Percentiles rank a stretch among this genome's conserved stretches.
phyloP scores from a whole-genome alignment of 495 filamentous ascomycete genomes.

The Aspergillus sparsus region DNA sequence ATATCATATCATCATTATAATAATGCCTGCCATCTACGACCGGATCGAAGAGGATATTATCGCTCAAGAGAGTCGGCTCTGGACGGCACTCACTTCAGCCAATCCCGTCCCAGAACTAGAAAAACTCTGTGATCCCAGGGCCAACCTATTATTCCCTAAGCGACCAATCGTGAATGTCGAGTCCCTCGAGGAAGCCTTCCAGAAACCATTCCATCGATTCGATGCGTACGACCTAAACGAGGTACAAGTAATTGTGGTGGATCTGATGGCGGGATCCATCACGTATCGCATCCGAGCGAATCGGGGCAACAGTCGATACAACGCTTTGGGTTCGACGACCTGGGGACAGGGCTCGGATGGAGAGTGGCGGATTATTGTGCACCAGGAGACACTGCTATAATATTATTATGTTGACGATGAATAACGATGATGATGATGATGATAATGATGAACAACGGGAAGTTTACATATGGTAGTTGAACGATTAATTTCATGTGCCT shows the following conservation, averaged over 20 bases:
- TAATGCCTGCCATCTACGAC: constrained; percentile 45
- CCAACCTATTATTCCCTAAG: constrained; percentile 44
- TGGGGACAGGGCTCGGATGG: constrained; percentile 50
- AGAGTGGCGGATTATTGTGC: constrained; percentile 43
- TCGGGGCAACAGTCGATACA: constrained; percentile 1
- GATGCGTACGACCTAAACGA: constrained; percentile 43
- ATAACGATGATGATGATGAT: no score
- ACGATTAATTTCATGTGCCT: no score
- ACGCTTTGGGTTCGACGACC: constrained; percentile 35
- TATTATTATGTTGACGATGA: constrained; percentile 5
- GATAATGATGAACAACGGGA: no score
- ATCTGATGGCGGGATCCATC: constrained; percentile 47
- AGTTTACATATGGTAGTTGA: no score
- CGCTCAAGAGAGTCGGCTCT: constrained; percentile 42
- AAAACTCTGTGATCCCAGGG: constrained; percentile 39
- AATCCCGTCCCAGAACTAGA: constrained; percentile 43
- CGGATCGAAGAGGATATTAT: constrained; percentile 46
- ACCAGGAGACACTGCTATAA: constrained; percentile 43
- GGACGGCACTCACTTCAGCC: constrained; percentile 48
- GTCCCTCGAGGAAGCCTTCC: constrained; percentile 32
- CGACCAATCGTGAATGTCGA: constrained; percentile 39
- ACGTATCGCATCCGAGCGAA: constrained; percentile 32
- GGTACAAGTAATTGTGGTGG: constrained; percentile 45
- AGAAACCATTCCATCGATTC: constrained; percentile 46
- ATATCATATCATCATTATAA: constrained; percentile 6